Evolutionary conservation across 352 stramenopile genomes (phyloP).

Genomic region (Aphanomyces euteiches): DNA sequence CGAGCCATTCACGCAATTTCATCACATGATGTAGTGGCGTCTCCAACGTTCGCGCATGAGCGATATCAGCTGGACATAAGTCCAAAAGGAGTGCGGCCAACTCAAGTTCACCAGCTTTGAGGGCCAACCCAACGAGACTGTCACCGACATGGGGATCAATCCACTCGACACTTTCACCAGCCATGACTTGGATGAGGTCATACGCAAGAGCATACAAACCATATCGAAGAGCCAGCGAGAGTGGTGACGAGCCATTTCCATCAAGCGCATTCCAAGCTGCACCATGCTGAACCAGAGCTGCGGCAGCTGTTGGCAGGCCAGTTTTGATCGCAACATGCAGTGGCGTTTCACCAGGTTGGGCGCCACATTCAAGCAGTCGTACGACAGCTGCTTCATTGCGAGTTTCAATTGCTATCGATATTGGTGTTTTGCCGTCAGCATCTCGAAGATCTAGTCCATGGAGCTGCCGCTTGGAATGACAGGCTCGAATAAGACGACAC

Average conservation of each 20-base stretch:
- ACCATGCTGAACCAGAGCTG: constrained; percentile 46
- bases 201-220: constrained; percentile 55
- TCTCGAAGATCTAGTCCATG: constrained; percentile 34
- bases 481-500: constrained; percentile 47
- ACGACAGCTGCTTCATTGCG: constrained; percentile 52
- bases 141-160: constrained; percentile 49
- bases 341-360: constrained; percentile 41
- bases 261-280: constrained; percentile 47
- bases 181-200: constrained; percentile 29
- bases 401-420: constrained; percentile 56
- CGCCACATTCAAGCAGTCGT: constrained; percentile 43
- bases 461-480: constrained; percentile 31
- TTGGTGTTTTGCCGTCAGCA: constrained; percentile 45
- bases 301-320: constrained; percentile 43
- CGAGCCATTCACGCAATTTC: constrained; percentile 46
- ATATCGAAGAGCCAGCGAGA: constrained; percentile 53
- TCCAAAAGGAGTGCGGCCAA: constrained; percentile 56
- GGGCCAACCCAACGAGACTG: constrained; percentile 44
- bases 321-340: constrained; percentile 63
- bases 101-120: constrained; percentile 59
- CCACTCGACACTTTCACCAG: constrained; percentile 33
- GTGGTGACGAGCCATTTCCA: constrained; percentile 37
- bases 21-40: constrained; percentile 47
- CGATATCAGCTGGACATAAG: constrained; percentile 15
- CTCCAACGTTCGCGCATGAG: constrained; percentile 34